Evolutionary conservation across 164 flowering plant species (phyloP).

Genomic region (Chimonanthus salicifolius): DNA sequence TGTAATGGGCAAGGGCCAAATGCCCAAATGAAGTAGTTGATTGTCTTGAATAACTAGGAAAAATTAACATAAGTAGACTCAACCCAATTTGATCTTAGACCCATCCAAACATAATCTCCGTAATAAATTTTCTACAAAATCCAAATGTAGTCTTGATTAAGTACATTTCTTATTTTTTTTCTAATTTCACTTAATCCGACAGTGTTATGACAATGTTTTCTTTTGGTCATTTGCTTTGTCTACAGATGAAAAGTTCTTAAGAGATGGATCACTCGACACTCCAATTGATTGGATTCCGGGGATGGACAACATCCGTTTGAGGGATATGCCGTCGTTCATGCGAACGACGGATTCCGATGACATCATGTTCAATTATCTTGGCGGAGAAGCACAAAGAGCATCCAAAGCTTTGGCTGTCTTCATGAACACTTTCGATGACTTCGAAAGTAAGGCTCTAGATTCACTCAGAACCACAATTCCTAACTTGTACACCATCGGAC

Average conservation of each 20-base stretch:
- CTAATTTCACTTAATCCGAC: too few relatives aligned
- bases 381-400: conserved; percentile 2
- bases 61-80: too few relatives aligned
- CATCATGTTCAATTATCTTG: conserved; percentile 7
- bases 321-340: conserved; percentile 9
- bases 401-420: conserved; percentile 1
- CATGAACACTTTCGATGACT: conserved; percentile 13
- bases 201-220: too few relatives aligned
- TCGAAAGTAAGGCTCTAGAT: conserved; percentile 8
- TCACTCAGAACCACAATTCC: conserved; percentile 3
- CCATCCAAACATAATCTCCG: too few relatives aligned
- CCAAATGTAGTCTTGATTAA: too few relatives aligned
- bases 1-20: too few relatives aligned
- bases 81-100: too few relatives aligned
- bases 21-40: too few relatives aligned
- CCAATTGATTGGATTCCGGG: conserved; percentile 11
- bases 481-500: conserved; percentile 7
- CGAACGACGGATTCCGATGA: conserved; percentile 7
- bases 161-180: too few relatives aligned
- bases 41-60: too few relatives aligned
- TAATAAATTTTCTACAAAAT: too few relatives aligned
- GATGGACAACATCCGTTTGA: conserved; percentile 6
- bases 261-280: conserved; percentile 6
- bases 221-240: neutral
- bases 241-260: conserved; percentile 3